Base-by-base conservation (phyloP, 164 flowering plant genomes). In the Kalanchoe fedtschenkoi region DNA sequence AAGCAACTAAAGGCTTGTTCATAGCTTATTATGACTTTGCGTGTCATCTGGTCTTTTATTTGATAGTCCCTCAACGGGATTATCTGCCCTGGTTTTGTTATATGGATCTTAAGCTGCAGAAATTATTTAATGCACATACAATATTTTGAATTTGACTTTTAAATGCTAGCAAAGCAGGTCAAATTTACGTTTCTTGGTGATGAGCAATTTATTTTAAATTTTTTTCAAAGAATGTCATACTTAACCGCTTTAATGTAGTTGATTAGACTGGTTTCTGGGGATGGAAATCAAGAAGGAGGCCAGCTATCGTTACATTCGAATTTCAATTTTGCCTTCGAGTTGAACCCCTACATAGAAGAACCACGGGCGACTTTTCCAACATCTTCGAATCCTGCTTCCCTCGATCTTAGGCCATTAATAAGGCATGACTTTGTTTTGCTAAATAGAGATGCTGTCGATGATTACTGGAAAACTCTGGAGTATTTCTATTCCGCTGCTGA, bases 341-440 rank as follows among this genome's bases (percentile, higher is more conserved):
- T 90, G 64, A 88, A 79, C 71, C 99, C 99, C 34, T 91, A 93
- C 69, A 79, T 93, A 58, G 97, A 91, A 70, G 99, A 93, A 70
- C 99, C 99, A 44, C 59, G 72, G 16, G 75, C 78, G 28, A 66
- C 76, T 38, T 65, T 70, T 24, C 58, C 68, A 41, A 66, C 79
- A 43, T 67, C 84, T 67, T 64, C 69, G 21, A 68, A 69, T 66
- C 58, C 60, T 60, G 37, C 65, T 63, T 77, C 75, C 59, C 67
- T 68, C 61, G 97, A 90, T 76, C 80, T 83, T 19, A 88, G 92
- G 46, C 95, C 95, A 44, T 71, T 83, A 69, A 60, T 78, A 42
- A 84, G 97, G 39, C 97, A 93, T 73, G 96, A 91, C 71, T 93
- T 90, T 72, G 58, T 78, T 61, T 78, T 90, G 61, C 81, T 81